Evolutionary conservation across 2,329 filamentous ascomycete species (phyloP).

Genomic region (Xenoacremonium recifei): DNA sequence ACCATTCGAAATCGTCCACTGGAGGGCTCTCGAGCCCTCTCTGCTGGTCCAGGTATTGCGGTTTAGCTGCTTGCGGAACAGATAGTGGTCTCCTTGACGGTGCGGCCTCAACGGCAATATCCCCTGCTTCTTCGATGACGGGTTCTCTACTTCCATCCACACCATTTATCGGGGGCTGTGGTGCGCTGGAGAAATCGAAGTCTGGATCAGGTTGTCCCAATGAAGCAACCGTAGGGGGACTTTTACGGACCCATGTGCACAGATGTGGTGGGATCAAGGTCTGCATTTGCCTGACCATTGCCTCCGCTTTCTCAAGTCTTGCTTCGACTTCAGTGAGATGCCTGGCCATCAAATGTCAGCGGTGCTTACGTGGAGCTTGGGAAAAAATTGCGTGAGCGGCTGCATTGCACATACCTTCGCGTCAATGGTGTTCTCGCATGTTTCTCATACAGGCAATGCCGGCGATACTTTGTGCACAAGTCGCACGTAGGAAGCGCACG

Average conservation of each 20-base stretch:
- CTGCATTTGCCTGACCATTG: constrained; percentile 29
- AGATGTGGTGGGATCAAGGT: constrained; percentile 25
- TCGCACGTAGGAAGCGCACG: constrained; percentile 36
- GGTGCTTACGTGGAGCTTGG: no score
- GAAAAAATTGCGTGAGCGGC: no score
- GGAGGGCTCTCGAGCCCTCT: constrained; percentile 32
- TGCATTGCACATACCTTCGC: constrained; percentile 39
- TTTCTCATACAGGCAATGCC: constrained; percentile 48
- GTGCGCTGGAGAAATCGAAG: no score
- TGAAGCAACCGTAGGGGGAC: no score
- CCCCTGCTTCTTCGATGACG: no score
- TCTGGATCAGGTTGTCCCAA: no score
- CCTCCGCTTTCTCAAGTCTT: constrained; percentile 35
- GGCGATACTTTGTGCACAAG: constrained; percentile 40
- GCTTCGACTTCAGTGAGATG: constrained; percentile 44
- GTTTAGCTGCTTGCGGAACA: constrained; percentile 7
- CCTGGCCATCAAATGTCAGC: constrained; percentile 19
- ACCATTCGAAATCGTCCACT: constrained; percentile 37
- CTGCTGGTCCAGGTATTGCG: constrained; percentile 14
- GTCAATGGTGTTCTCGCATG: constrained; percentile 47
- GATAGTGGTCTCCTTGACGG: no score
- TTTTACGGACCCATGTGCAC: constrained; percentile 18
- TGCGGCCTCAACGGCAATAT: no score
- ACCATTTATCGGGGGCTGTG: no score
- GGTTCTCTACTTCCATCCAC: no score